Base-by-base conservation (phyloP, 805 yeast genomes). In the Starmerella cellae region DNA sequence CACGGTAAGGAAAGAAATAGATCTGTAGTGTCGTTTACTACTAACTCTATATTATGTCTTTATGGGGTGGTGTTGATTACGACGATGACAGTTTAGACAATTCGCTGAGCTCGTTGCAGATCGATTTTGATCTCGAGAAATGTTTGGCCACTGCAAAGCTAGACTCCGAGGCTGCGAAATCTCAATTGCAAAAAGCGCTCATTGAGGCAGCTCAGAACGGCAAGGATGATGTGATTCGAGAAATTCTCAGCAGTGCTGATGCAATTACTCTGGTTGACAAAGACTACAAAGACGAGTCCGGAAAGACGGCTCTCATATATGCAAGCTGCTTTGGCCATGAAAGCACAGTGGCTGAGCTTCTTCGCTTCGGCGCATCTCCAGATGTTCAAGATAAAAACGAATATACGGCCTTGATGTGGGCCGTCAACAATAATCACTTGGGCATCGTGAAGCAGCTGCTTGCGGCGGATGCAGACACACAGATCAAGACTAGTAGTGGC, bases 341-440 rank as follows among this genome's bases (percentile, higher is more conserved):
- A 38, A 52, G 48, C 11, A 55, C 56, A 3, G 69, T 63, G 5
- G 41, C 51, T 16, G 60, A 54, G 40, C 55, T 66, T 35, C 51
- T 66, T 29, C 51, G 57, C 11, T 53, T 44, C 22, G 64, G 61
- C 5, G 70, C 70, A 1, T 44, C 56, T 16, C 58, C 61, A 2
- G 58, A 66, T 38, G 42, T 43, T 18, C 61, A 56, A 41, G 70
- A 65, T 50, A 55, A 56, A 32, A 55, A 56, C 41, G 61, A 59
- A 37, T 66, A 69, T 69, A 60, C 70, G 5, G 94, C 98, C 2
- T 63, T 91, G 32, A 95, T 88, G 55, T 91, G 98, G 98, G 97
- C 96, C 0, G 80, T 88, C 42, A 69, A 95, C 38, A 80, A 80
- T 54, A 98, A 97, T 0, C 68, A 82, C 42, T 93, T 85, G 1